Conservation (phyloP, 768 basidiomycete species). For the Lactifluus echinatus region DNA sequence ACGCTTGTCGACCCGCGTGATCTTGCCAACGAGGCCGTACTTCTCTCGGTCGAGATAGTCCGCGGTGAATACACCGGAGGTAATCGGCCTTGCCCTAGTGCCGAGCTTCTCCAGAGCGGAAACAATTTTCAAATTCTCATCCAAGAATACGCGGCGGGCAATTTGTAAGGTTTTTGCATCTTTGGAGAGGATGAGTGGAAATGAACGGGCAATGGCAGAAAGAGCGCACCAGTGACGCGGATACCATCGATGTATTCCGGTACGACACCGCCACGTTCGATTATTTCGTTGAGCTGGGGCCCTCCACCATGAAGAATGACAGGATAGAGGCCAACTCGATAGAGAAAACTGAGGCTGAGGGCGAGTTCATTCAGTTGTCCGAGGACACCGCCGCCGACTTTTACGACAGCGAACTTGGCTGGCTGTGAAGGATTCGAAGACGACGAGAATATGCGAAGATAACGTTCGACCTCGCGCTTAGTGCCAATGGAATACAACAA, state of each 20-base stretch:
- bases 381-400: conserved; percentile 94
- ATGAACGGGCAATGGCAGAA: background rate
- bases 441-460: conserved; percentile 96
- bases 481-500: conserved; percentile 95
- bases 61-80: conserved; percentile 94
- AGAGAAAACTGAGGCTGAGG: conserved; percentile 90
- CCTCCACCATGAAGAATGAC: conserved; percentile 95
- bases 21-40: conserved; percentile 93
- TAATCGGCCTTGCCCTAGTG: conserved; percentile 95
- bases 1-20: conserved; percentile 90
- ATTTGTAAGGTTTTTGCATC: conserved; percentile 92
- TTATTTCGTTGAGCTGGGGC: conserved; percentile 89
- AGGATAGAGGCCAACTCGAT: conserved; percentile 95
- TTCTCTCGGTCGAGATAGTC: conserved; percentile 93
- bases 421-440: conserved; percentile 82
- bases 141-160: conserved; percentile 92
- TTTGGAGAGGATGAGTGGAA: conserved; percentile 24
- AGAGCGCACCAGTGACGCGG: conserved; percentile 74
- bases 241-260: conserved; percentile 98
- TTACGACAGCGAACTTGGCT: conserved; percentile 96
- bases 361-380: conserved; percentile 90
- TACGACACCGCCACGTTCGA: conserved; percentile 86
- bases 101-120: conserved; percentile 89
- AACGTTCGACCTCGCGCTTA: conserved; percentile 95
- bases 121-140: conserved; percentile 94